These are phyloP conservation scores for Bruguiera sexangula DNA, from an alignment of 345 rosid species.

Conservation along the genomic window DNA sequence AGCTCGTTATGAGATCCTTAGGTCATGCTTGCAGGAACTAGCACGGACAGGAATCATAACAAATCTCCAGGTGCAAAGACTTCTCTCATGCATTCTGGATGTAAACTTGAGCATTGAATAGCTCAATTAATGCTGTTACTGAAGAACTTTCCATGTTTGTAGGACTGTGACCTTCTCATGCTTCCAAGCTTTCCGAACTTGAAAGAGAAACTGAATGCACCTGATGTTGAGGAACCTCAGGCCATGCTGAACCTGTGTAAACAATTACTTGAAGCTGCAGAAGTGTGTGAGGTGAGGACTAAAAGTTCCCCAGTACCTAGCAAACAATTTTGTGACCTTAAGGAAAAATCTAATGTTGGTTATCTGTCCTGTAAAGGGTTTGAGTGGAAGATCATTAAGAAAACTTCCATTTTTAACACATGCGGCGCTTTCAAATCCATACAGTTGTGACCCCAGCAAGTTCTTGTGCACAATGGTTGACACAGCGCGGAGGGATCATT, in stretches of 20 bases:
- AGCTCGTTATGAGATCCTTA: conserved; percentile 88
- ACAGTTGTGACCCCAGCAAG: conserved; percentile 47
- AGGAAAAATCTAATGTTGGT: not conserved
- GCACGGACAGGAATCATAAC: conserved; percentile 64
- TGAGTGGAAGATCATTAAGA: conserved; percentile 86
- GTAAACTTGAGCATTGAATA: not conserved
- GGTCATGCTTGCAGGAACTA: conserved; percentile 84
- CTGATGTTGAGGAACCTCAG: conserved; percentile 42
- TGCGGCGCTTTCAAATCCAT: conserved; percentile 65
- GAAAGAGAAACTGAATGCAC: conserved; percentile 47
- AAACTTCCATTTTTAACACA: conserved; percentile 93
- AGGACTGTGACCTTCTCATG: conserved; percentile 47
- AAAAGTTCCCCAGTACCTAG: conserved; percentile 3
- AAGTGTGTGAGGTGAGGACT: conserved; percentile 71
- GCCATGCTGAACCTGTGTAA: conserved; percentile 33
- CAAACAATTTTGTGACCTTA: not conserved
- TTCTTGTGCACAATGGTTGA: conserved; percentile 71
- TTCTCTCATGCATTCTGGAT: not conserved
- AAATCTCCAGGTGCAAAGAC: conserved; percentile 50
- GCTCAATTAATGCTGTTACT: not conserved
- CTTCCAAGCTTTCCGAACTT: conserved; percentile 63
- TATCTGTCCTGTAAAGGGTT: conserved; percentile 47
- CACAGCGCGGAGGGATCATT: conserved; percentile 61
- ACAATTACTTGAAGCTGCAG: conserved; percentile 75
- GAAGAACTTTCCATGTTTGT: conserved; percentile 19